A percentile compares a stretch with the other conserved stretches of the same genome.
Evolutionary conservation across 441 rosid species (phyloP).

Genomic region (Erodium chrysanthum): DNA sequence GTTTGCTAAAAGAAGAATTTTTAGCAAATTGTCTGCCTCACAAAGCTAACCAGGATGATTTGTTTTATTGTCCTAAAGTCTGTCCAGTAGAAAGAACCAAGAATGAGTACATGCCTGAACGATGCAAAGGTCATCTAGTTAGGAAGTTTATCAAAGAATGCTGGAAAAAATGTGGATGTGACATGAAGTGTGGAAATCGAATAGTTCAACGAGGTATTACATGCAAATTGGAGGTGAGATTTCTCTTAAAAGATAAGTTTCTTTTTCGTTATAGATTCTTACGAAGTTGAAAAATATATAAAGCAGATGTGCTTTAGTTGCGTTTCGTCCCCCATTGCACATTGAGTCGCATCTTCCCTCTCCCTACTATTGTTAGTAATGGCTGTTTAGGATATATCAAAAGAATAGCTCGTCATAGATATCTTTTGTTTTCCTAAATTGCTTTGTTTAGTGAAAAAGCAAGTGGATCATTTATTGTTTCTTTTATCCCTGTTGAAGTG

Average conservation of each 20-base stretch:
- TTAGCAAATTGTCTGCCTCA: slow-evolving; percentile 38
- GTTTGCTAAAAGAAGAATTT: slow-evolving; percentile 54
- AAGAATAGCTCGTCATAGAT: background rate
- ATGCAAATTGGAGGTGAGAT: slow-evolving; percentile 53
- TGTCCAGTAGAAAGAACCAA: slow-evolving; percentile 63
- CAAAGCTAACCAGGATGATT: slow-evolving; percentile 33
- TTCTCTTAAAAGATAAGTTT: background rate
- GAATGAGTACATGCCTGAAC: slow-evolving; percentile 30
- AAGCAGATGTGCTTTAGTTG: background rate
- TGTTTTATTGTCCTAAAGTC: slow-evolving; percentile 47
- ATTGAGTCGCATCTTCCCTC: background rate
- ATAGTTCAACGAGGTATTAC: slow-evolving; percentile 72
- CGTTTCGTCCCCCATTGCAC: background rate
- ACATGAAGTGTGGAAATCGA: slow-evolving; percentile 69
- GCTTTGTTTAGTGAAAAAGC: background rate
- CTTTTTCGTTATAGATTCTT: no score
- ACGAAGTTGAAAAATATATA: background rate
- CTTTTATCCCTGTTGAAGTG: no score
- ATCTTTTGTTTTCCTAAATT: background rate
- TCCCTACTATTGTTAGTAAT: background rate
- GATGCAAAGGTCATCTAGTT: slow-evolving; percentile 72
- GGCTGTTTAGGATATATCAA: background rate
- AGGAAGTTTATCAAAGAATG: slow-evolving; percentile 84
- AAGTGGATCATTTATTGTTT: background rate
- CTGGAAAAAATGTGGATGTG: slow-evolving; percentile 84